These are phyloP conservation scores for Beauveria sp. DNA, from an alignment of 2,329 filamentous ascomycete species.

Conservation along the genomic window DNA sequence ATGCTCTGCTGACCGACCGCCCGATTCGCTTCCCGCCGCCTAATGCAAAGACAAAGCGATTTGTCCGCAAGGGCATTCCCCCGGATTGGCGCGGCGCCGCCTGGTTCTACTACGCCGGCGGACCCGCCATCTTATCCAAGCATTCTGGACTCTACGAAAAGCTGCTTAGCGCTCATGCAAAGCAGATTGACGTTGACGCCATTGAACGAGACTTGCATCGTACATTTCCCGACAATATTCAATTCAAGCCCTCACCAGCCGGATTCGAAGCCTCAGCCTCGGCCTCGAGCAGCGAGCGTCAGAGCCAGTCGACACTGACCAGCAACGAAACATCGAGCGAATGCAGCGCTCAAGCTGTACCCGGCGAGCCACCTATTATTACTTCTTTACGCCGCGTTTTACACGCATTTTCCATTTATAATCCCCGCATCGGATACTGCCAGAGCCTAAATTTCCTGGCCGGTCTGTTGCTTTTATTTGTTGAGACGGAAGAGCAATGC, in stretches of 20 bases:
- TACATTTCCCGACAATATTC: conserved; percentile 89
- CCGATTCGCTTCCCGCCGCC: conserved; percentile 74
- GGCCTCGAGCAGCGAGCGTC: conserved; percentile 23
- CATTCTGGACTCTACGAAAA: conserved; percentile 70
- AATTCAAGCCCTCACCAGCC: conserved; percentile 62
- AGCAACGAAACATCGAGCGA: conserved; percentile 26
- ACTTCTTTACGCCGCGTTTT: conserved; percentile 75
- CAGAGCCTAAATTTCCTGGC: conserved; percentile 94
- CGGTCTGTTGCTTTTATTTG: conserved; percentile 79
- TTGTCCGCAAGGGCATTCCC: conserved; percentile 86
- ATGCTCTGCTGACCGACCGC: conserved; percentile 60
- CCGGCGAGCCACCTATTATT: conserved; percentile 68
- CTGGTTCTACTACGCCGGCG: conserved; percentile 94
- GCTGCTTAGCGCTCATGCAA: conserved; percentile 56
- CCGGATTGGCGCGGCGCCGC: conserved; percentile 91
- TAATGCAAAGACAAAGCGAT: conserved; percentile 78
- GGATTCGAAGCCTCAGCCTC: conserved; percentile 21
- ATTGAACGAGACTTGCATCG: conserved; percentile 91
- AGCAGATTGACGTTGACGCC: conserved; percentile 71
- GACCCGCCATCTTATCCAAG: conserved; percentile 68
- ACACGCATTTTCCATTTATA: conserved; percentile 84
- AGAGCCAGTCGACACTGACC: conserved; percentile 30
- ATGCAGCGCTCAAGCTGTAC: conserved; percentile 21
- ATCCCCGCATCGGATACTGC: conserved; percentile 87
- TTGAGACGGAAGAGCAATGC: conserved; percentile 78